Evolutionary conservation across 805 yeast species (phyloP).

Genomic region (Candida pseudoglaebosa): DNA sequence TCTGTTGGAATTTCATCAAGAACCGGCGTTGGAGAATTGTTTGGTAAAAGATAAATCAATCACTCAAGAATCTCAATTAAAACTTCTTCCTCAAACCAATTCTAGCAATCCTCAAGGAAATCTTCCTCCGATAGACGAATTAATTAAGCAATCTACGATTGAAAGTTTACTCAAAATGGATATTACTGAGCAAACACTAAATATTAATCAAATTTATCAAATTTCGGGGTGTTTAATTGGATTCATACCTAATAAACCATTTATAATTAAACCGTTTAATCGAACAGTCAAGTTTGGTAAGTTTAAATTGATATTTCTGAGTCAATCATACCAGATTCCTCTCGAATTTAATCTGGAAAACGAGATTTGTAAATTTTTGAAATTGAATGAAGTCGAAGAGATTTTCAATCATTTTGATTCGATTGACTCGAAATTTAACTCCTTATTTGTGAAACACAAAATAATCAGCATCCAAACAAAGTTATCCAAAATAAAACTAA

Average conservation of each 20-base stretch:
- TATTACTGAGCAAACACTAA: neutral
- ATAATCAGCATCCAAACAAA: slow-evolving; percentile 2
- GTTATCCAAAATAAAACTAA: slow-evolving; percentile 3
- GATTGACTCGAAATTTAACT: slow-evolving; percentile 8
- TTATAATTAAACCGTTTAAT: slow-evolving; percentile 25
- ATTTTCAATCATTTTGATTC: slow-evolving; percentile 8
- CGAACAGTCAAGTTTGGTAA: slow-evolving; percentile 24
- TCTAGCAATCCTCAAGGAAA: neutral
- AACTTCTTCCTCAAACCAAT: neutral
- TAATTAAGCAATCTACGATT: neutral
- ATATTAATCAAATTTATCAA: slow-evolving; percentile 12
- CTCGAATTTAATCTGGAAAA: slow-evolving; percentile 19
- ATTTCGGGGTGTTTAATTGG: slow-evolving; percentile 16
- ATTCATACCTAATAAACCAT: slow-evolving; percentile 14
- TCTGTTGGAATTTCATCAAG: no score
- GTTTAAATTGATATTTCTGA: slow-evolving; percentile 19
- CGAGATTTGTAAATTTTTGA: slow-evolving; percentile 25
- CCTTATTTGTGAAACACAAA: slow-evolving; percentile 3
- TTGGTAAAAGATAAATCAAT: no score
- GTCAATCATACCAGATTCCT: slow-evolving; percentile 6
- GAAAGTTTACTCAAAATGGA: neutral
- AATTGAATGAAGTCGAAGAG: slow-evolving; percentile 13
- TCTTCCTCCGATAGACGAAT: neutral
- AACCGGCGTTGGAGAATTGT: no score
- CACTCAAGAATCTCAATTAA: neutral